A percentile compares a stretch with the other conserved stretches of the same genome.
These are phyloP conservation scores for Leccinum truebloodii DNA, from an alignment of 768 basidiomycete genomes.

Conservation along the genomic window DNA sequence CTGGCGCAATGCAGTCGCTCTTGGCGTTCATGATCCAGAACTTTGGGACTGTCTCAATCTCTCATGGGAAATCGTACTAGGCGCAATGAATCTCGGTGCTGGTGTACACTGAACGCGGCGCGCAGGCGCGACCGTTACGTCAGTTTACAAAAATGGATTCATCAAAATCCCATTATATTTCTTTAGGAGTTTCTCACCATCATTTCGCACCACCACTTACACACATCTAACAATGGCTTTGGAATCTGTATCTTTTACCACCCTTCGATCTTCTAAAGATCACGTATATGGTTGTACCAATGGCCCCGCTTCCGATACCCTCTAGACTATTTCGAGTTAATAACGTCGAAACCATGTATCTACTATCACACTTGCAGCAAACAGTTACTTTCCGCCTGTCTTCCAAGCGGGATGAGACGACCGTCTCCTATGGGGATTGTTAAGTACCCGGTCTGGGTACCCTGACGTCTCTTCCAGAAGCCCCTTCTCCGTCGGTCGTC, in stretches of 20 bases:
- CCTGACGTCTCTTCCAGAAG: slow-evolving; percentile 1
- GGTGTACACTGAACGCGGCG: slow-evolving; percentile 34
- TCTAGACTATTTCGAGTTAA: slow-evolving; percentile 32
- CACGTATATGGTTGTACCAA: slow-evolving; percentile 26
- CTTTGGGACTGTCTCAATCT: slow-evolving; percentile 69
- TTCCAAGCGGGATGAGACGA: not conserved
- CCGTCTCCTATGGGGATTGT: slow-evolving; percentile 1
- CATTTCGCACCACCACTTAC: slow-evolving; percentile 25
- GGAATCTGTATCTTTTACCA: slow-evolving; percentile 32
- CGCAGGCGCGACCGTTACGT: slow-evolving; percentile 22
- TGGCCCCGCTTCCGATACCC: slow-evolving; percentile 28
- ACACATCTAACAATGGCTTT: slow-evolving; percentile 19
- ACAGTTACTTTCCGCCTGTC: slow-evolving; percentile 5
- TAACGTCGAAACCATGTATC: slow-evolving; percentile 33
- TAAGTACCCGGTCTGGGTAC: not conserved
- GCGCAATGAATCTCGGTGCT: slow-evolving; percentile 55
- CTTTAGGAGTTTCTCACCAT: slow-evolving; percentile 26
- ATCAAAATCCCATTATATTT: slow-evolving; percentile 15
- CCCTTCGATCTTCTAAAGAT: slow-evolving; percentile 13
- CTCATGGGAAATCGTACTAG: slow-evolving; percentile 68
- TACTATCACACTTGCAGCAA: slow-evolving; percentile 19
- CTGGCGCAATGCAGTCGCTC: slow-evolving; percentile 69
- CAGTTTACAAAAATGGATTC: slow-evolving; percentile 22
- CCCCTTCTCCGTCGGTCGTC: slow-evolving; percentile 4
- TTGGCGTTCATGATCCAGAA: slow-evolving; percentile 66